A percentile compares a stretch with the other conserved stretches of the same genome.
phyloP scores from a whole-genome alignment of 257 asterid species.

The Osmanthus fragrans region DNA sequence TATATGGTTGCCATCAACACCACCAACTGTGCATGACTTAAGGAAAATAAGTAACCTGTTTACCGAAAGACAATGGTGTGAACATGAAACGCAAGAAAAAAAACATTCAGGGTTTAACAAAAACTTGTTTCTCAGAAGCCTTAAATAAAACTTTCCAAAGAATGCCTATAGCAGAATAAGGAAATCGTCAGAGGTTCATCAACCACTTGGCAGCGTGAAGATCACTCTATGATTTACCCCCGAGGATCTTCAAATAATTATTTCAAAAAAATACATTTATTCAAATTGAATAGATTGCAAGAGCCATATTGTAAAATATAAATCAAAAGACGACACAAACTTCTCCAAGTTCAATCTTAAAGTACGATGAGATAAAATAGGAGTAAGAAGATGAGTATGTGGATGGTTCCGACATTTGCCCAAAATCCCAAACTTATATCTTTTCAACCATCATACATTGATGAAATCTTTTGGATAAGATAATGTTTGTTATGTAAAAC shows the following conservation, averaged over 20 bases:
- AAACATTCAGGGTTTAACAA: conserved; percentile 2
- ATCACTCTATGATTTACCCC: not conserved
- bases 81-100: conserved; percentile 31
- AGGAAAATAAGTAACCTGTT: conserved; percentile 89
- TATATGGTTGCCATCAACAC: conserved; percentile 82
- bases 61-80: conserved; percentile 21
- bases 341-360: not conserved
- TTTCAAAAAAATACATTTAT: not conserved
- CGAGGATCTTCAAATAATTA: not conserved
- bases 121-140: not conserved
- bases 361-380: conserved; percentile 5
- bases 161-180: not conserved
- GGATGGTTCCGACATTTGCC: conserved; percentile 11
- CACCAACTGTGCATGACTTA: conserved; percentile 87
- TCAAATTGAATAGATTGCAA: conserved; percentile 3
- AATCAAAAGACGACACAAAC: not conserved
- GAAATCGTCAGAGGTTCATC: not conserved
- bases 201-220: not conserved
- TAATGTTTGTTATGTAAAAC: not conserved
- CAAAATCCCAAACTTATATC: not conserved
- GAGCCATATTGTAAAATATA: conserved; percentile 2
- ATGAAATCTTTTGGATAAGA: not conserved
- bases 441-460: not conserved
- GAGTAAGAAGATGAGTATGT: conserved; percentile 13
- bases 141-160: not conserved